These are phyloP conservation scores for Cladosporium sp. DNA, from an alignment of 2,329 filamentous ascomycete genomes.

Conservation along the genomic window DNA sequence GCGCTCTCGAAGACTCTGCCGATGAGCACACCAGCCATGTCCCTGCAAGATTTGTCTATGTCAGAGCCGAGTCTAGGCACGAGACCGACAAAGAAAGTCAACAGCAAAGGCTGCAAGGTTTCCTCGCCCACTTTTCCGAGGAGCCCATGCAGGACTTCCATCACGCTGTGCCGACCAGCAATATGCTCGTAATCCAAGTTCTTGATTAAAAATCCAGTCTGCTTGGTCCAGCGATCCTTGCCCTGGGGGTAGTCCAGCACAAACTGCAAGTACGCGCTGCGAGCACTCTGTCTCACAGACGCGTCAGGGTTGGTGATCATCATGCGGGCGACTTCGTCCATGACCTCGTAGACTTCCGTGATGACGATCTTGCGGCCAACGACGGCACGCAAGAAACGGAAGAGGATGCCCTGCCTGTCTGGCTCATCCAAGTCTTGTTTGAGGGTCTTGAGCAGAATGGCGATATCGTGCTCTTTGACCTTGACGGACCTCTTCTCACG, in stretches of 20 bases:
- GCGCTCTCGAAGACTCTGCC: slow-evolving; percentile 75
- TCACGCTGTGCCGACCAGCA: slow-evolving; percentile 82
- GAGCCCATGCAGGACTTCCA: slow-evolving; percentile 85
- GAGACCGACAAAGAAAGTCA: slow-evolving; percentile 77
- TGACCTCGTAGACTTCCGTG: slow-evolving; percentile 79
- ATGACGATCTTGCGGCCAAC: slow-evolving; percentile 81
- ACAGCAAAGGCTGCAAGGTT: slow-evolving; percentile 73
- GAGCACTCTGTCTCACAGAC: slow-evolving; percentile 76
- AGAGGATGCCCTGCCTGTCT: slow-evolving; percentile 84
- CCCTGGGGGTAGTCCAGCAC: slow-evolving; percentile 90
- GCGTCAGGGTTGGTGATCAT: slow-evolving; percentile 96
- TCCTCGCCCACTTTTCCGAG: slow-evolving; percentile 77
- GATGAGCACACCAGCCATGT: slow-evolving; percentile 72
- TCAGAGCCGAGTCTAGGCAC: slow-evolving; percentile 85
- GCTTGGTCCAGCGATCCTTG: slow-evolving; percentile 80
- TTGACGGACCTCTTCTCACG: slow-evolving; percentile 70
- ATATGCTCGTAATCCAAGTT: slow-evolving; percentile 88
- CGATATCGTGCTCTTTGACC: slow-evolving; percentile 74
- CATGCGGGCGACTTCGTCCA: slow-evolving; percentile 81
- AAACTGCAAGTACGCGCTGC: slow-evolving; percentile 90
- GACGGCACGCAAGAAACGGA: slow-evolving; percentile 86
- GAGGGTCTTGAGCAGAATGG: slow-evolving; percentile 73
- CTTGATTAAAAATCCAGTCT: slow-evolving; percentile 79
- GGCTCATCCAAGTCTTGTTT: slow-evolving; percentile 89
- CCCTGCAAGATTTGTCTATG: slow-evolving; percentile 75